Evolutionary conservation across 202 grass and related monocot genomes (phyloP), one percentile per base, ranked within the genome.

Genomic region (Panicum virgatum): DNA sequence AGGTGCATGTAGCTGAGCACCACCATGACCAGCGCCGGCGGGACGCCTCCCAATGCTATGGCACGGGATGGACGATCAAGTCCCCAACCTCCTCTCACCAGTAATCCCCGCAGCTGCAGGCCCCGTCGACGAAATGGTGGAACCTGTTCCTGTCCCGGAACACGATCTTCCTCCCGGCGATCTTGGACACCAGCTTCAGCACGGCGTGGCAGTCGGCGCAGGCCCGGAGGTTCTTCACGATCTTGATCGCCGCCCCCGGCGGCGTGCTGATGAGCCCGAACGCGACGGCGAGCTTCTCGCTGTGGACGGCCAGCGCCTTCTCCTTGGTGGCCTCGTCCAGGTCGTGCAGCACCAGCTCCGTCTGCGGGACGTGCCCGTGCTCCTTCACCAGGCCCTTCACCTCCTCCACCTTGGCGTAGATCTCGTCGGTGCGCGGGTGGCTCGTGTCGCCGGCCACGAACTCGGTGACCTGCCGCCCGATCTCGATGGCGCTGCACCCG

Each of bases 111-210:
- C 95, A 98, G 37, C 76, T 89, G 76, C 95, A 98, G 3, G 47
- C 83, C 40, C 92, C 95, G 19, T 98, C 82, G 3, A 85, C 79
- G 67, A 98, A 98, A 90, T 94, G 88, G 76, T 94, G 95, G 72
- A 98, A 94, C 37, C 95, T 84, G 85, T 84, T 93, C 50, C 90
- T 76, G 82, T 98, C 95, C 80, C 92, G 91, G n/a, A 98, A 91
- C 40, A 98, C 82, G n/a, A 98, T 98, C 44, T 57, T 94, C 86
- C 95, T 87, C 22, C 81, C 77, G 0, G 88, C 88, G 70, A 94
- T 87, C 80, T 84, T 91, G 1, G 95, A 92, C 30, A 91, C 82
- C 27, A 94, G 62, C 80, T 98, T 98, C 34, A 90, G 48, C 66
- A 88, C 95, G 3, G 80, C 86, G 50, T 98, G 95, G 66, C 95